phyloP scores from a whole-genome alignment of 352 stramenopile genomes.

The Globisporangium echinulatum region DNA sequence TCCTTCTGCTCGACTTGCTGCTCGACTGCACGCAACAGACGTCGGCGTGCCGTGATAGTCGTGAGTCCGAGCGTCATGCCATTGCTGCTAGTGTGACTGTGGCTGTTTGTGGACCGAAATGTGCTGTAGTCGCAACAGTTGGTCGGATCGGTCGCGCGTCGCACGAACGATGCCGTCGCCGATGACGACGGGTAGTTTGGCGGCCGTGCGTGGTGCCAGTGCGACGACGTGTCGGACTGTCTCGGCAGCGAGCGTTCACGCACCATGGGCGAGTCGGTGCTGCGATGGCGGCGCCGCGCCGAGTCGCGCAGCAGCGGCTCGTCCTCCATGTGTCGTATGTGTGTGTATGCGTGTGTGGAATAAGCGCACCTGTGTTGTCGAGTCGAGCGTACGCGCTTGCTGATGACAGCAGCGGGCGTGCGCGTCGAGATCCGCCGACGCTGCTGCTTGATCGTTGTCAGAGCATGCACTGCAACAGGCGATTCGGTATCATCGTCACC shows the following conservation, averaged over 20 bases:
- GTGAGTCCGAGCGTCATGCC: slow-evolving; percentile 36
- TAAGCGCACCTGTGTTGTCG: too few relatives aligned
- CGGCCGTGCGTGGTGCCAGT: slow-evolving; percentile 7
- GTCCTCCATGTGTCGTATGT: background rate
- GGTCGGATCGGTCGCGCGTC: background rate
- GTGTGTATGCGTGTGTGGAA: background rate
- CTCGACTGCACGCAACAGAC: slow-evolving; percentile 61
- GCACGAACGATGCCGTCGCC: background rate
- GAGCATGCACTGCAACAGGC: too few relatives aligned
- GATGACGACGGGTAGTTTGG: slow-evolving; percentile 8
- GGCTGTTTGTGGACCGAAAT: slow-evolving; percentile 1
- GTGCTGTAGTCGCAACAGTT: slow-evolving; percentile 9
- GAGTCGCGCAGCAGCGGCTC: background rate
- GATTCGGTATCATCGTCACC: too few relatives aligned
- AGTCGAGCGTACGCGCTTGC: too few relatives aligned
- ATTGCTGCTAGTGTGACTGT: slow-evolving; percentile 1
- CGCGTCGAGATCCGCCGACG: too few relatives aligned
- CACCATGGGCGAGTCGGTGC: background rate
- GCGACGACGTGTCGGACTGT: background rate
- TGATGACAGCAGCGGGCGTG: background rate
- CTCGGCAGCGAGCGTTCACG: slow-evolving; percentile 1
- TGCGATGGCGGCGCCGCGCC: background rate
- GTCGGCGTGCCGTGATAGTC: slow-evolving; percentile 35
- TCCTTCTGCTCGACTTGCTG: slow-evolving; percentile 71
- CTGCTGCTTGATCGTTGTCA: too few relatives aligned